Conservation (phyloP, 257 asterid species). For the Solanum phureja region DNA sequence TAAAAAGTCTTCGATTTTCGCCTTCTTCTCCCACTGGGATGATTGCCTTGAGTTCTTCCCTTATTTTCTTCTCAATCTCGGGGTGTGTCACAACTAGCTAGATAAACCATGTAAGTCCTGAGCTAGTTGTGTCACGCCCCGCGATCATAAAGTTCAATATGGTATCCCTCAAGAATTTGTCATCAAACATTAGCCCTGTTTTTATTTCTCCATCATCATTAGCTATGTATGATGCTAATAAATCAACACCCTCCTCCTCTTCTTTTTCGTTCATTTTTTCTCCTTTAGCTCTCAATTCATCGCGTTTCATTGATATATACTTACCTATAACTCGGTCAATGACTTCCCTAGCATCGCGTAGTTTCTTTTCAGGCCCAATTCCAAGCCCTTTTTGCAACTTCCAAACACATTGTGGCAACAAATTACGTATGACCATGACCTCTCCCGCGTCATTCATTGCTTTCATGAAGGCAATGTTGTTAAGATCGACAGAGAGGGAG, state of each 20-base stretch:
- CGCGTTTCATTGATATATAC: neutral
- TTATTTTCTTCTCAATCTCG: neutral
- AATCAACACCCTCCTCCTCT: neutral
- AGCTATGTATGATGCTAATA: neutral
- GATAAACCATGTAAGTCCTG: neutral
- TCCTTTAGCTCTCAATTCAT: neutral
- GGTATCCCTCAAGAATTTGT: neutral
- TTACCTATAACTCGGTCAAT: neutral
- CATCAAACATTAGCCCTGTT: neutral
- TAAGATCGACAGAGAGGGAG: constrained; percentile 21
- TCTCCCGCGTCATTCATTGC: constrained; percentile 30
- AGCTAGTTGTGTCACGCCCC: neutral
- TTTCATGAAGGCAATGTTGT: constrained; percentile 27
- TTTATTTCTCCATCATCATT: neutral
- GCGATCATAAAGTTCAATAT: neutral
- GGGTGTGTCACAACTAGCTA: neutral
- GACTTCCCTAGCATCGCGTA: neutral
- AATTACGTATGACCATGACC: constrained; percentile 16
- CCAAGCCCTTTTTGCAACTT: neutral
- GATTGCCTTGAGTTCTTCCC: neutral
- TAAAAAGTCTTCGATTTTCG: neutral
- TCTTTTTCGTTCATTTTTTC: neutral
- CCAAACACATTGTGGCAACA: neutral
- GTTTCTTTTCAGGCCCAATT: neutral
- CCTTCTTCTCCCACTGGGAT: neutral